These are phyloP conservation scores for Saxispiralis lemnorum DNA, from an alignment of 495 filamentous ascomycete genomes.

Conservation along the genomic window DNA sequence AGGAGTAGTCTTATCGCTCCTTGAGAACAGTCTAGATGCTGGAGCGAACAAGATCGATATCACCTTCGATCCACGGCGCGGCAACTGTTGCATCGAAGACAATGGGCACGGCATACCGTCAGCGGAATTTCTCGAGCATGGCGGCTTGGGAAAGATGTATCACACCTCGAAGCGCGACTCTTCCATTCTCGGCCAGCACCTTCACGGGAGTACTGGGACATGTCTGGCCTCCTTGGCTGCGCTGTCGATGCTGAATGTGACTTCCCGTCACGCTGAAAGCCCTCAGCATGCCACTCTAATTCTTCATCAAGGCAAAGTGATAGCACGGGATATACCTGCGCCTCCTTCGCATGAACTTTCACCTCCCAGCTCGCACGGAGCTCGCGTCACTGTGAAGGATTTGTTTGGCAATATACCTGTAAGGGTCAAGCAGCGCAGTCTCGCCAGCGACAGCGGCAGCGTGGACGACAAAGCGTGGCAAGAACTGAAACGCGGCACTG, in stretches of 20 bases:
- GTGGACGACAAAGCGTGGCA: slow-evolving; percentile 57
- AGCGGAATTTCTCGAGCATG: slow-evolving; percentile 46
- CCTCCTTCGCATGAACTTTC: slow-evolving; percentile 39
- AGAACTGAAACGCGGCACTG: slow-evolving; percentile 37
- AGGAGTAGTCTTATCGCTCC: slow-evolving; percentile 52
- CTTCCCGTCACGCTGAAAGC: slow-evolving; percentile 51
- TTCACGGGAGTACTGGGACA: slow-evolving; percentile 52
- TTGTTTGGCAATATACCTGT: slow-evolving; percentile 94
- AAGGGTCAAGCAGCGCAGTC: slow-evolving; percentile 65
- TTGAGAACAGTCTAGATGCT: slow-evolving; percentile 79
- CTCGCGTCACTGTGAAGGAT: slow-evolving; percentile 61
- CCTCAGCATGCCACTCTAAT: slow-evolving; percentile 49
- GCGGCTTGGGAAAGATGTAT: slow-evolving; percentile 59
- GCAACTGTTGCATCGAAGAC: slow-evolving; percentile 73
- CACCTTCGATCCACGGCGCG: slow-evolving; percentile 56
- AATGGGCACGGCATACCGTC: slow-evolving; percentile 67
- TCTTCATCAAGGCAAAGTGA: slow-evolving; percentile 50
- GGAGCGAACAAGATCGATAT: slow-evolving; percentile 51
- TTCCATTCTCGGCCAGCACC: background rate
- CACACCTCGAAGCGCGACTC: slow-evolving; percentile 58
- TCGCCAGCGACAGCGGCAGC: slow-evolving; percentile 28
- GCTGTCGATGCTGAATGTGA: slow-evolving; percentile 59
- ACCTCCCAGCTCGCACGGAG: slow-evolving; percentile 45
- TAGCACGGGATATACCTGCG: slow-evolving; percentile 51
- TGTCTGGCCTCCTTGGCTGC: slow-evolving; percentile 66